Percentiles rank a stretch among this genome's conserved stretches.
These are phyloP conservation scores for Aechmea fasciata DNA, from an alignment of 176 grass and related monocot species.

Conservation along the genomic window DNA sequence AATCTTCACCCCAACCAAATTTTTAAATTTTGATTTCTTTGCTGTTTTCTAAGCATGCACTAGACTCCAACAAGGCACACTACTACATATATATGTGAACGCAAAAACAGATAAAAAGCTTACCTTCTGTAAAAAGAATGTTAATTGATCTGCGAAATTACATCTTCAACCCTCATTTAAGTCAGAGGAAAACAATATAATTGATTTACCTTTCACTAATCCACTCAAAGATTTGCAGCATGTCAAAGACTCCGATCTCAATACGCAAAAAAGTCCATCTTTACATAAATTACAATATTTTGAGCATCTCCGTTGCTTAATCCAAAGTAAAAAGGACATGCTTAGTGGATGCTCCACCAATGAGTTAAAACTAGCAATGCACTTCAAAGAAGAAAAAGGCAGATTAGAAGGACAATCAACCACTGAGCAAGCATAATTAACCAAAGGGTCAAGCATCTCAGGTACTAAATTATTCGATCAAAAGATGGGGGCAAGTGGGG, in stretches of 20 bases:
- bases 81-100: too few relatives aligned
- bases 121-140: background rate
- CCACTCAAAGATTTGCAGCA: too few relatives aligned
- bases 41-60: slow-evolving; percentile 31
- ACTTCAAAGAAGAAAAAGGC: background rate
- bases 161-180: too few relatives aligned
- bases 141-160: slow-evolving; percentile 3
- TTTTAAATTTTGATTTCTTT: slow-evolving; percentile 18
- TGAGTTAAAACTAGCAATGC: background rate
- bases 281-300: too few relatives aligned
- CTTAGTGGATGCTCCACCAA: background rate
- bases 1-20: slow-evolving; percentile 13
- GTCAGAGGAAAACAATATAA: too few relatives aligned
- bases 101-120: background rate
- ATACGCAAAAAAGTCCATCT: too few relatives aligned
- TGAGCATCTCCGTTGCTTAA: too few relatives aligned
- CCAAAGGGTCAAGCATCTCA: too few relatives aligned
- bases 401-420: background rate
- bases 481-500: slow-evolving; percentile 15
- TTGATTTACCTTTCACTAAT: too few relatives aligned
- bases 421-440: too few relatives aligned
- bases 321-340: background rate
- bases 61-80: background rate
- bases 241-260: too few relatives aligned
- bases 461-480: slow-evolving; percentile 10